Base-by-base conservation (phyloP, 2,329 filamentous ascomycete genomes). In the Alternaria triticina region DNA sequence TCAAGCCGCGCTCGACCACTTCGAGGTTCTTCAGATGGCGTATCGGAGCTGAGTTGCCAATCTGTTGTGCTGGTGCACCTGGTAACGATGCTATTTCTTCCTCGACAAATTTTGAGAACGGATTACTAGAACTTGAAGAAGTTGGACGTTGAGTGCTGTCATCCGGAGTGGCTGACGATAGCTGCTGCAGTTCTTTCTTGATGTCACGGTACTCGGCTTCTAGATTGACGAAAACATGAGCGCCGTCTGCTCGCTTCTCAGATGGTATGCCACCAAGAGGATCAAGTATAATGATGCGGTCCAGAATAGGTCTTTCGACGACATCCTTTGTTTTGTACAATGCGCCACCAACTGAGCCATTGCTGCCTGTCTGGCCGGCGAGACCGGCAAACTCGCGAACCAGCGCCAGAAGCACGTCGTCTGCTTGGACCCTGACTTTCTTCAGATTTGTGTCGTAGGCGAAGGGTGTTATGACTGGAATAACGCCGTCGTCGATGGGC, bases 181-280 rank as follows among this genome's bases (percentile, higher is more conserved):
- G 70, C 46, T 75, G 72, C 28, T 76, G 73, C 5, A 97, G 83
- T 69, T 93, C 87, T 15, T 86, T 80, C 64, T 88, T 85, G 52
- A 97, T 90, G 25, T 86, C 82, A 1, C 87, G 83, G 69, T 91
- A 97, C 76, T 99, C 95, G 75, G 98, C 94, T 75, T 96, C 91
- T 60, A 99, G 86, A 72, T 99, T 99, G 75, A 99, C 88, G 75
- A 97, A 98, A 8, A 96, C 88, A 76, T 96, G 91, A 2, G 91
- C 87, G 54, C 86, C 87, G 70, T 79, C 91, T 82, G 47, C 86
- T 82, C 68, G 86, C 78, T 77, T 85, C 81, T 71, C 86, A 77
- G 62, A 92, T 0, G 96, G 96, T 49, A 94, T 93, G 0, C 94
- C 95, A 4, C 96, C 96, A 0, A 94, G 82, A 0, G 92, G 90